A percentile compares a stretch with the other conserved stretches of the same genome.
Conservation (phyloP, 1,139 yeast species). For the Entelexis paramagnoliae region DNA sequence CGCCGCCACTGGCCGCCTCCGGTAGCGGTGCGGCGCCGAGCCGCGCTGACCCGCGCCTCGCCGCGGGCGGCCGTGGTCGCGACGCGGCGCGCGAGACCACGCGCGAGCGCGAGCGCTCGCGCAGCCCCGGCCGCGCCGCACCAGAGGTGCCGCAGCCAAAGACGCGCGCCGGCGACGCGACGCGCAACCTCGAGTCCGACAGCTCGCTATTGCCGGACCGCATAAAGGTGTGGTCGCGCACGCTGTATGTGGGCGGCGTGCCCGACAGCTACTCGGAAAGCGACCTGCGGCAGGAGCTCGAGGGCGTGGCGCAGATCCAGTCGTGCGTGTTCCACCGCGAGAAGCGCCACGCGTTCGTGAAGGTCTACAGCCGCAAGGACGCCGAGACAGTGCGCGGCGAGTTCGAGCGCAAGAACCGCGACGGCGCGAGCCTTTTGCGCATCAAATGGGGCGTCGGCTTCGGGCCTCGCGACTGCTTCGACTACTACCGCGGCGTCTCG, state of each 20-base stretch:
- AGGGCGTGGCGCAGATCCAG: constrained; percentile 93
- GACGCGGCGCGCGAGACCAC: constrained; percentile 10
- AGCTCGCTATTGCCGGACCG: constrained; percentile 71
- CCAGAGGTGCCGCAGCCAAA: constrained; percentile 17
- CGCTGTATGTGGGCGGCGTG: constrained; percentile 88
- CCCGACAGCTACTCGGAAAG: constrained; percentile 71
- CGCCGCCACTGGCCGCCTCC: neutral
- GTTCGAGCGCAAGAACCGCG: constrained; percentile 44
- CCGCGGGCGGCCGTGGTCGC: constrained; percentile 17
- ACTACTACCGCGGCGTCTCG: constrained; percentile 82
- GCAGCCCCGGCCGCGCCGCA: constrained; percentile 20
- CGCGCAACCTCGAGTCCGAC: constrained; percentile 53
- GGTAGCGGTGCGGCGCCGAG: too few relatives aligned
- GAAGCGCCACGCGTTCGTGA: constrained; percentile 90
- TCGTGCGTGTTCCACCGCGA: constrained; percentile 78
- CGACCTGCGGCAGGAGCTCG: constrained; percentile 48
- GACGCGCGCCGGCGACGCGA: constrained; percentile 22
- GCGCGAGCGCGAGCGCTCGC: constrained; percentile 21
- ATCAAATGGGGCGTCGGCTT: constrained; percentile 99
- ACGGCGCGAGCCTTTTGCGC: constrained; percentile 46
- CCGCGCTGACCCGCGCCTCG: constrained; percentile 12
- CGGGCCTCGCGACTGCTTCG: constrained; percentile 97
- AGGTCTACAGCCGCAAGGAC: constrained; percentile 88
- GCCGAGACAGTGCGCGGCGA: constrained; percentile 59
- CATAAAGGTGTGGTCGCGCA: constrained; percentile 76